Conservation (phyloP, 176 grass and related monocot genomes). For the Oryza glumipatula region DNA sequence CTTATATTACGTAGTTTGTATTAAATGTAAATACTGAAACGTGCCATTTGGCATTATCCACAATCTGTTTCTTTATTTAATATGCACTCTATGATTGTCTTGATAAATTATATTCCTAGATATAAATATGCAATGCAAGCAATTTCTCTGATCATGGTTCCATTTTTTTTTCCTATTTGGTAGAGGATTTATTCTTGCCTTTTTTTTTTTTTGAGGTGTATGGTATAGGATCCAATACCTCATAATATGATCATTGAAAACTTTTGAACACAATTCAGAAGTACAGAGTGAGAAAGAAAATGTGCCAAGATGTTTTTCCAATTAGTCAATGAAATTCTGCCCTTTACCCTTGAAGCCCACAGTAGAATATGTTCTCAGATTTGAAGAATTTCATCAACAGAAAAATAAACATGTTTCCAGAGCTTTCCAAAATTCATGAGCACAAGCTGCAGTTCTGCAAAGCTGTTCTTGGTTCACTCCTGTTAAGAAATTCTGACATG, state of each 20-base stretch:
- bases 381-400: not conserved
- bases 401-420: not conserved
- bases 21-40: not conserved
- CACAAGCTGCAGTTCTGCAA: not conserved
- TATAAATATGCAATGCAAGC: not conserved
- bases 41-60: not conserved
- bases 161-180: not conserved
- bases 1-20: not conserved
- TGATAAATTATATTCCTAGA: not conserved
- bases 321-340: not conserved
- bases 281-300: not conserved
- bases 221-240: not conserved
- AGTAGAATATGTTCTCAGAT: not conserved
- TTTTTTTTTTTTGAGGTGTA: not conserved
- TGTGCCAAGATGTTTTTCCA: not conserved
- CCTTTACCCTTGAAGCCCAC: not conserved
- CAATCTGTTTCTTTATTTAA: slow-evolving; percentile 6
- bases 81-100: slow-evolving; percentile 7
- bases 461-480: not conserved
- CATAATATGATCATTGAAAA: not conserved
- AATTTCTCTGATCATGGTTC: not conserved
- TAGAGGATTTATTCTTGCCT: not conserved
- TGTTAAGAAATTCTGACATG: not conserved
- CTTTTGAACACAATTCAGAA: not conserved
- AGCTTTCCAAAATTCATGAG: not conserved